Evolutionary conservation across 2,329 filamentous ascomycete genomes (phyloP).

Genomic region (Meredithiella fracta): DNA sequence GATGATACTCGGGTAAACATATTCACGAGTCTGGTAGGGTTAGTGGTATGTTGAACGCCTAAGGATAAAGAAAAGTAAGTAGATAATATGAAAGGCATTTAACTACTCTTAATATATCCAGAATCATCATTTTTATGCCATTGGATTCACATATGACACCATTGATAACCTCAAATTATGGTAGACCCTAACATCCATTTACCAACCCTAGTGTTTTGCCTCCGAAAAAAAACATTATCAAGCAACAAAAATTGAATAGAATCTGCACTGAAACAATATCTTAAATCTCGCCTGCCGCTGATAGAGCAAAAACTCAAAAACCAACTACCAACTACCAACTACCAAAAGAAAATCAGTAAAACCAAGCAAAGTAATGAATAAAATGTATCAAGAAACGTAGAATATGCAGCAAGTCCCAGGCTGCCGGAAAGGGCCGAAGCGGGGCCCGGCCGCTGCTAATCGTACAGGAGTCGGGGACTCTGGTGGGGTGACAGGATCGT

Average conservation of each 20-base stretch:
- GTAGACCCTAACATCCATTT: background rate
- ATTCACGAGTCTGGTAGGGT: too few relatives aligned
- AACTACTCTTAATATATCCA: background rate
- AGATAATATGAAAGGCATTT: too few relatives aligned
- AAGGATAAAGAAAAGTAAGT: too few relatives aligned
- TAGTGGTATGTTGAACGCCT: too few relatives aligned
- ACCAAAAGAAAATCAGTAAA: background rate
- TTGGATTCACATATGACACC: too few relatives aligned
- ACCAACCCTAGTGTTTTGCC: background rate
- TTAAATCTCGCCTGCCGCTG: too few relatives aligned
- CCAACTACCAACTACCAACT: background rate
- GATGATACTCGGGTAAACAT: too few relatives aligned
- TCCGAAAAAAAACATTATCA: background rate
- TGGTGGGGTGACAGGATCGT: background rate
- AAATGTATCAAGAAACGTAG: background rate
- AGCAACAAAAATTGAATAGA: background rate
- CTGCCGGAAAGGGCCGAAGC: background rate
- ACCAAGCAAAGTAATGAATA: background rate
- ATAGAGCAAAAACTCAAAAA: too few relatives aligned
- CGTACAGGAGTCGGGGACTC: constrained; percentile 9
- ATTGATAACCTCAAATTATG: background rate
- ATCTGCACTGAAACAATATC: too few relatives aligned
- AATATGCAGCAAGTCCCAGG: background rate
- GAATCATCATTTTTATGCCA: background rate
- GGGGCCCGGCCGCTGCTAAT: constrained; percentile 1